phyloP scores from a whole-genome alignment of 2,329 filamentous ascomycete genomes.

The Sclerotinia borealis region DNA sequence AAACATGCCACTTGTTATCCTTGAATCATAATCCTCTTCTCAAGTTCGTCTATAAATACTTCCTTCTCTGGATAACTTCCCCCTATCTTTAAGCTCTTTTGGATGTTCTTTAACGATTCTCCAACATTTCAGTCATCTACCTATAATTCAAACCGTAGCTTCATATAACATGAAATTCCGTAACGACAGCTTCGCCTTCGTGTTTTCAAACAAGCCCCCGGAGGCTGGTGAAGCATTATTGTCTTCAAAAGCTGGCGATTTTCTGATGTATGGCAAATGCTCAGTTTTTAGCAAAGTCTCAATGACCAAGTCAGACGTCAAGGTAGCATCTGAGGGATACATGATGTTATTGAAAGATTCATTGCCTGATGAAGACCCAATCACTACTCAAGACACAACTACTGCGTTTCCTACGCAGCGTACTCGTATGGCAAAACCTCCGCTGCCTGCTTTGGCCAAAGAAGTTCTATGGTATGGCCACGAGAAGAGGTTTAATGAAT shows the following conservation, averaged over 20 bases:
- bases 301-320: background rate
- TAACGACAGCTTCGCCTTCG: background rate
- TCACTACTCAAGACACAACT: background rate
- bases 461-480: background rate
- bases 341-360: background rate
- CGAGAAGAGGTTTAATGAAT: background rate
- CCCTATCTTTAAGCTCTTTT: background rate
- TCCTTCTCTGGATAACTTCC: background rate
- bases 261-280: background rate
- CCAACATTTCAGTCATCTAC: background rate
- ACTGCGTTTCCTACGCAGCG: background rate
- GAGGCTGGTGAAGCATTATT: background rate
- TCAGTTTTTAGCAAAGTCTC: background rate
- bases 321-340: background rate
- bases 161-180: background rate
- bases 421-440: background rate
- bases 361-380: background rate
- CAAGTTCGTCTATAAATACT: background rate
- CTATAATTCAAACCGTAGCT: background rate
- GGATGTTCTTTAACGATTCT: background rate
- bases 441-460: background rate
- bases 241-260: background rate
- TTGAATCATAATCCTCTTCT: background rate
- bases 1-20: background rate
- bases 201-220: background rate